Evolutionary conservation across 352 stramenopile species (phyloP), one percentile per base, ranked within the genome.

Genomic region (Pilasporangium apinafurcum): DNA sequence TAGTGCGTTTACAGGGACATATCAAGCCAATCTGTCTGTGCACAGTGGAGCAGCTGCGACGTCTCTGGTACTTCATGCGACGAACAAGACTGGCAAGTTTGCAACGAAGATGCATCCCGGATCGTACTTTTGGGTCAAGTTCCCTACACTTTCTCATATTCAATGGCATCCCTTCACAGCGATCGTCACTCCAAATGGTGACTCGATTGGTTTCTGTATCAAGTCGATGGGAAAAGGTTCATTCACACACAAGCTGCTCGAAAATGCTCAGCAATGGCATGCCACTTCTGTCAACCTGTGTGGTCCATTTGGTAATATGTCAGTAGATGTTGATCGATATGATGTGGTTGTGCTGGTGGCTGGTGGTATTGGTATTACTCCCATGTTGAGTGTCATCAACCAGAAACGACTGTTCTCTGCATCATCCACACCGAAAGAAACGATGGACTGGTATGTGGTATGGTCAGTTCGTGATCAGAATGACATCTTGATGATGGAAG

Each of bases 111-210:
- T 84, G 37, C 59, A 74, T 29, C 58, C 65, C 22, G 78, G 68
- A 12, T 78, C 78, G 50, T 92, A 86, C 69, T 92, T 88, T 47
- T 77, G 81, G 36, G 52, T 92, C n/a, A 65, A 64, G 28, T 50
- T 89, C 3, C 73, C 81, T n/a, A 62, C 75, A 8, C 57, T 91
- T 20, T 89, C 75, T 30, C 37, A 35, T 8, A 62, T 66, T 5
- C 51, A 92, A 51, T 92, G 81, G 78, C 81, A 92, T 31, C 81
- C 77, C 37, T 92, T 92, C 58, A 89, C 78, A 7, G 74, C 77
- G 1, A 73, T 92, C 30, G 77, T 89, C 37, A 86, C 69, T 2
- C 57, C 70, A 1, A 63, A 86, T 14, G 69, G 73, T 29, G 72
- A 89, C 32, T 87, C 81, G 28, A 71, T 92, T 33, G 81, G 73